These are phyloP conservation scores for Pinus tabuliformis DNA, from an alignment of 75 land plant species.

Conservation along the genomic window DNA sequence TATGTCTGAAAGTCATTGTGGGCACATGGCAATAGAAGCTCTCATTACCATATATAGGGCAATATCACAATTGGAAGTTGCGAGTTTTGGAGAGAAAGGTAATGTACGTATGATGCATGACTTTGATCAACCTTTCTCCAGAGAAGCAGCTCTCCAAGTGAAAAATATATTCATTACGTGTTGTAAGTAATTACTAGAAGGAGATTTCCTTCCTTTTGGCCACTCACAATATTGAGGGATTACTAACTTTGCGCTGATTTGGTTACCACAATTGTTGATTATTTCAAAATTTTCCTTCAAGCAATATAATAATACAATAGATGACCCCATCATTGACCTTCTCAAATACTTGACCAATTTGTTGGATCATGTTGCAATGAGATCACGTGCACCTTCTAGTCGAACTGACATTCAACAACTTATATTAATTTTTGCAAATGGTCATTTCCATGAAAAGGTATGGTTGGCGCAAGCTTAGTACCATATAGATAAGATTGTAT, in stretches of 20 bases:
- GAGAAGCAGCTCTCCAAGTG: slow-evolving; percentile 78
- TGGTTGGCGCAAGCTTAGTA: no score
- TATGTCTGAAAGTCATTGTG: slow-evolving; percentile 93
- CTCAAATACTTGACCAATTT: slow-evolving; percentile 68
- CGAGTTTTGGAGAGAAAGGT: slow-evolving; percentile 93
- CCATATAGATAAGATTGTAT: no score
- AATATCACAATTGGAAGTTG: slow-evolving; percentile 92
- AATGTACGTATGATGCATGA: slow-evolving; percentile 71
- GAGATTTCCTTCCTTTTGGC: not conserved
- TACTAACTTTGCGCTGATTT: not conserved
- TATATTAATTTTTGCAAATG: slow-evolving; percentile 90
- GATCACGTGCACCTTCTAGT: slow-evolving; percentile 72
- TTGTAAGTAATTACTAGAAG: not conserved
- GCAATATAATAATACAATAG: slow-evolving; percentile 86
- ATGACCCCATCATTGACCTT: slow-evolving; percentile 88
- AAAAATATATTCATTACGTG: not conserved
- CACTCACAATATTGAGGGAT: not conserved
- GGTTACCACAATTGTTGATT: slow-evolving; percentile 44
- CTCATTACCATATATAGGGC: slow-evolving; percentile 91
- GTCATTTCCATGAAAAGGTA: slow-evolving; percentile 92
- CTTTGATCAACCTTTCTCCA: slow-evolving; percentile 81
- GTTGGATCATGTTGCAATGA: slow-evolving; percentile 64
- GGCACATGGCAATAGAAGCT: slow-evolving; percentile 91
- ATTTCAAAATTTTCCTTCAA: slow-evolving; percentile 82
- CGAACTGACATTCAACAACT: slow-evolving; percentile 80